phyloP scores from a whole-genome alignment of 1,284 basidiomycete species.

The Austroboletus novae-zelandiae region DNA sequence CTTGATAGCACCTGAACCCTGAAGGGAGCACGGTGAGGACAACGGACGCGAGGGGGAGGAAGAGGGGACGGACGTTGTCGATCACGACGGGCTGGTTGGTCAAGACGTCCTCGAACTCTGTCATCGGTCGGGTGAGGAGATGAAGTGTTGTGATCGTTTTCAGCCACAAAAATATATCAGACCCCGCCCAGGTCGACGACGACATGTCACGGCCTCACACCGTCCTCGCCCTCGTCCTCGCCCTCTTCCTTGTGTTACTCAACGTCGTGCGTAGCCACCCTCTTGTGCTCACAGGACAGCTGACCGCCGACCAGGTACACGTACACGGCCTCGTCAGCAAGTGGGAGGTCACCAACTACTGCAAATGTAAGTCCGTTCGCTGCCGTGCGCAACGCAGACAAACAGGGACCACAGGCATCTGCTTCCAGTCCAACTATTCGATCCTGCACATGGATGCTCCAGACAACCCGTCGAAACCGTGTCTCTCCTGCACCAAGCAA shows the following conservation, averaged over 20 bases:
- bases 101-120: conserved; percentile 86
- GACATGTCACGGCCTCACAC: conserved; percentile 23
- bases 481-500: conserved; percentile 89
- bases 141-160: conserved; percentile 2
- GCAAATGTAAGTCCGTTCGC: conserved; percentile 60
- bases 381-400: conserved; percentile 1
- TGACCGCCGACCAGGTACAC: conserved; percentile 37
- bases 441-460: conserved; percentile 82
- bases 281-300: conserved; percentile 2
- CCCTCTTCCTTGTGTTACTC: conserved; percentile 17
- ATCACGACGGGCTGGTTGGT: conserved; percentile 95
- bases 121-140: conserved; percentile 43
- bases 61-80: conserved; percentile 75
- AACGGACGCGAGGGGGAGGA: conserved; percentile 15
- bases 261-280: conserved; percentile 27
- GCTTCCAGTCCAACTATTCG: conserved; percentile 84
- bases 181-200: conserved; percentile 1
- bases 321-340: conserved; percentile 55
- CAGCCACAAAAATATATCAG: conserved; percentile 17
- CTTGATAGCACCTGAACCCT: conserved; percentile 98
- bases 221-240: conserved; percentile 6
- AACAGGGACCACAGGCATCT: conserved; percentile 65
- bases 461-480: conserved; percentile 84
- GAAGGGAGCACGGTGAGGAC: conserved; percentile 22
- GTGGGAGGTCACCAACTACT: conserved; percentile 83